Evolutionary conservation across 371 early-diverging fungal species (phyloP), one percentile per base, ranked within the genome.

Genomic region (Basidiobolus meristosporus): DNA sequence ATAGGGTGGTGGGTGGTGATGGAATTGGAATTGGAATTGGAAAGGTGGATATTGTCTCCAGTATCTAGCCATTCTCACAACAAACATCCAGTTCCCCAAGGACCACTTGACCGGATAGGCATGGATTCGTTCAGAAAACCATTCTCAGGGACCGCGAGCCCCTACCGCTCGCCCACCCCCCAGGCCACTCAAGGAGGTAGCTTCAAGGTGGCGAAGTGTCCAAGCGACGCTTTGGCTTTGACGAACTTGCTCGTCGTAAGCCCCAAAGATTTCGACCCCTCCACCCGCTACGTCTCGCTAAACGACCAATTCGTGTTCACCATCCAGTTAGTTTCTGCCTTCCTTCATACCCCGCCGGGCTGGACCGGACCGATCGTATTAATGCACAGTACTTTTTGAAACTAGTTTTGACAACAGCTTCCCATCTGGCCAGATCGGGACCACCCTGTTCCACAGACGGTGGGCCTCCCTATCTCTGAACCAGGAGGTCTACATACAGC

Each of bases 391-490:
- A 29, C 30, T 1, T 23, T 42, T 40, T 41, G 29, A 5, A 21
- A 15, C 16, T 49, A 83, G 82, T 39, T 40, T 63, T 31, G 61
- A 75, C 47, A 59, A 67, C 42, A 41, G 48, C n/a, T 43, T 76
- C 31, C 51, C 58, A n/a, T 42, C 61, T 0, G 79, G 84, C 14
- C 57, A 73, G 31, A 47, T 92, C 9, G 91, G 86, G 4, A 73
- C 82, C 12, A 72, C 79, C 18, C 52, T 56, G 30, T 62, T 76
- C 33, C 92, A 91, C 36, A 75, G 96, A 21, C 68, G 72, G 32
- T 93, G 86, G 84, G 88, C 85, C n/a, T 62, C 62, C 16, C 63
- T 89, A 33, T 80, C 86, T 3, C 51, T 91, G 4, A 71, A 73
- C 34, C 73, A 90, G 57, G 77, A 81, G 23, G 80, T 91, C 2